These are phyloP conservation scores for Tetrapisispora iriomotensis DNA, from an alignment of 805 yeast genomes.

Conservation along the genomic window DNA sequence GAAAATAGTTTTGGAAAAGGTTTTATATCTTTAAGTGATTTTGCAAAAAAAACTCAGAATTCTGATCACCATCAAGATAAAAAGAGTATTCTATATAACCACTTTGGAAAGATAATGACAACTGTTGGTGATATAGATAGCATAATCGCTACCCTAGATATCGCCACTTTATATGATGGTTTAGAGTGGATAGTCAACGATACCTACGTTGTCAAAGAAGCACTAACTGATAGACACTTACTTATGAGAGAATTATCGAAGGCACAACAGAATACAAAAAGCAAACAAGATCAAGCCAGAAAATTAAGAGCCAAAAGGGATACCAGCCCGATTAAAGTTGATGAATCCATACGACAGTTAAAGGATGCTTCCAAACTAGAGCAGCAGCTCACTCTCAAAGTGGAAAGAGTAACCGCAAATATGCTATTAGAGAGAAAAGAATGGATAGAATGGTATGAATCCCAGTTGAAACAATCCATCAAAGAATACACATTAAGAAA, in stretches of 20 bases:
- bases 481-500: conserved; percentile 54
- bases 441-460: conserved; percentile 49
- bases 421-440: conserved; percentile 57
- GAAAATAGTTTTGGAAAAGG: conserved; percentile 43
- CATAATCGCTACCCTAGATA: conserved; percentile 57
- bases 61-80: neutral
- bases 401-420: conserved; percentile 75
- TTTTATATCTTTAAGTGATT: conserved; percentile 23
- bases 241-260: conserved; percentile 79
- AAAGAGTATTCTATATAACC: conserved; percentile 50
- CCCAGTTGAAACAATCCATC: conserved; percentile 42
- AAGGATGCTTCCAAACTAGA: conserved; percentile 73
- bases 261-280: conserved; percentile 66
- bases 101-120: conserved; percentile 57
- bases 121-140: conserved; percentile 70
- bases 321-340: conserved; percentile 79
- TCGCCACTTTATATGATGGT: conserved; percentile 71
- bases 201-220: conserved; percentile 81
- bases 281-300: conserved; percentile 60
- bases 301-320: conserved; percentile 62
- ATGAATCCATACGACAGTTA: conserved; percentile 73
- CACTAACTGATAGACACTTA: conserved; percentile 84
- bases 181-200: conserved; percentile 56
- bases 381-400: conserved; percentile 64
- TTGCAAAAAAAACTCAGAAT: conserved; percentile 3